These are phyloP conservation scores for Trypanosoma scelopori DNA, from an alignment of 208 protist genomes.

Conservation along the genomic window DNA sequence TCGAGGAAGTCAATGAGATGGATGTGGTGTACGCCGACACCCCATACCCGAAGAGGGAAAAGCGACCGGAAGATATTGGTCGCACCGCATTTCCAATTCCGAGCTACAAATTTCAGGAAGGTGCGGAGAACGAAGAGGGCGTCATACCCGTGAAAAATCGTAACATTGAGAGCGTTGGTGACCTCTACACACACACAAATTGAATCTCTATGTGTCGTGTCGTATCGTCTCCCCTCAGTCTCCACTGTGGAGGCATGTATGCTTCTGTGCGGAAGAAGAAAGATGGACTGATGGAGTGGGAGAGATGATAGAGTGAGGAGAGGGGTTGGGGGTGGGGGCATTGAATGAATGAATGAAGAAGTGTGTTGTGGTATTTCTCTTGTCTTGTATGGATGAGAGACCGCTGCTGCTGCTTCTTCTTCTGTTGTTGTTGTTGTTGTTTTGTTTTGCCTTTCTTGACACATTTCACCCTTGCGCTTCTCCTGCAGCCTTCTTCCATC, in stretches of 20 bases:
- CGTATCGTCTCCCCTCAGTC: too few relatives aligned
- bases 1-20: constrained; percentile 83
- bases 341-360: too few relatives aligned
- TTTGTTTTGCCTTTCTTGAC: too few relatives aligned
- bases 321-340: too few relatives aligned
- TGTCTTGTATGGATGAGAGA: background rate
- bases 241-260: too few relatives aligned
- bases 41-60: constrained; percentile 58
- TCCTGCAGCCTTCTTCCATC: constrained; percentile 17
- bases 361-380: background rate
- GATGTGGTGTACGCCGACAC: constrained; percentile 76
- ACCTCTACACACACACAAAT: constrained; percentile 34
- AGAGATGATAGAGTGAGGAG: too few relatives aligned
- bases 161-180: constrained; percentile 38
- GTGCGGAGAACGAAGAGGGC: constrained; percentile 62
- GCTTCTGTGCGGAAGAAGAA: too few relatives aligned
- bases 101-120: constrained; percentile 71
- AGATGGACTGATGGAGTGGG: too few relatives aligned
- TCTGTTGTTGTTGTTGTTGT: too few relatives aligned
- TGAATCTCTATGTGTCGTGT: too few relatives aligned
- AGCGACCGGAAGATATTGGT: constrained; percentile 31
- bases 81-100: constrained; percentile 62
- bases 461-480: too few relatives aligned
- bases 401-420: too few relatives aligned
- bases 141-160: constrained; percentile 54